Conservation (phyloP, 306 rosid genomes). For the Lagenaria siceraria region DNA sequence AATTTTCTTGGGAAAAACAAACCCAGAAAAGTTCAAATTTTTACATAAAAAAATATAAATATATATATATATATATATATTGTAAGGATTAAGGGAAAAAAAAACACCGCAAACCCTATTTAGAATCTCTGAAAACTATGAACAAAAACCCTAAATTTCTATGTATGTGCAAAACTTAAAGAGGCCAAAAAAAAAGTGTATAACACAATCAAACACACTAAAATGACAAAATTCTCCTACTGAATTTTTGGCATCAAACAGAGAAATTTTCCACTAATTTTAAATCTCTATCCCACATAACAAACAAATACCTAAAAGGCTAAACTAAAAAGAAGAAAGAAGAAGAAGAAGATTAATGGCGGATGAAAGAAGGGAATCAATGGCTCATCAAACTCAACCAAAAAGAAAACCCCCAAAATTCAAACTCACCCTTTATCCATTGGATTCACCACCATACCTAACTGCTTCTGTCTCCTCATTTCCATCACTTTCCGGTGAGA, state of each 20-base stretch:
- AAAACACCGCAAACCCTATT: neutral
- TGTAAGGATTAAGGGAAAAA: neutral
- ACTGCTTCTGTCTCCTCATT: constrained; percentile 47
- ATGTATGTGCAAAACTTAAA: neutral
- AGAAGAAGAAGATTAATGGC: neutral
- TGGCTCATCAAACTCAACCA: constrained; percentile 1
- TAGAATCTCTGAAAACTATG: neutral
- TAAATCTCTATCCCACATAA: constrained; percentile 1
- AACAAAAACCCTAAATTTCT: neutral
- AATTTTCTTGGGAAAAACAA: constrained; percentile 1
- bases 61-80: too few relatives aligned
- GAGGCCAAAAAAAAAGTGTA: neutral
- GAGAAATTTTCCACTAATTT: constrained; percentile 7
- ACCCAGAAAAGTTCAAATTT: neutral
- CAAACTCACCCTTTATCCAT: constrained; percentile 28
- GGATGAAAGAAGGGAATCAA: neutral
- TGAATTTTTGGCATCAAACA: constrained; percentile 5
- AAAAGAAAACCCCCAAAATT: neutral
- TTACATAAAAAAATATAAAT: too few relatives aligned
- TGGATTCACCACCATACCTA: constrained; percentile 21
- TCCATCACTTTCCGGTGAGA: constrained; percentile 59
- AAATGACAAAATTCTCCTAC: constrained; percentile 3
- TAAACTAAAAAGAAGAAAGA: neutral
- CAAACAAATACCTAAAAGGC: constrained; percentile 4
- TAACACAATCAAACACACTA: constrained; percentile 2